Conservation (phyloP, 768 basidiomycete species). For the Hericium coralloides region DNA sequence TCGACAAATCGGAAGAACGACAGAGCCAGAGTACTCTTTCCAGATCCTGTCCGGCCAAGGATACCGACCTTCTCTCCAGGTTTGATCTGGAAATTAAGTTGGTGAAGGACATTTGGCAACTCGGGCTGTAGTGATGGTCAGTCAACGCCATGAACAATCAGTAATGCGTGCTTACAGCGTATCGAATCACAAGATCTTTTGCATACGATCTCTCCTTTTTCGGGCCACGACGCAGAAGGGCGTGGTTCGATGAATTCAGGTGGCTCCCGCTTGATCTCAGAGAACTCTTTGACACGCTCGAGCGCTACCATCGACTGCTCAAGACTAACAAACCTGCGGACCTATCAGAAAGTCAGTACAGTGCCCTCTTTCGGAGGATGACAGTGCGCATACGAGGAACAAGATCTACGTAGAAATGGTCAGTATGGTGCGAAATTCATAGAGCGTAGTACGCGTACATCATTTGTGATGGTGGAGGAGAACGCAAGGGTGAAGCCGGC, state of each 20-base stretch:
- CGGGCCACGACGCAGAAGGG: constrained; percentile 77
- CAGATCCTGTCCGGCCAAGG: constrained; percentile 55
- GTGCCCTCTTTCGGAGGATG: neutral
- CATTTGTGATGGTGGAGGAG: constrained; percentile 63
- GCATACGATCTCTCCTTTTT: constrained; percentile 56
- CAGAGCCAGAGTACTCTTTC: constrained; percentile 75
- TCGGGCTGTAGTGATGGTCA: constrained; percentile 47
- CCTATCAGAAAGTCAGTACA: constrained; percentile 22
- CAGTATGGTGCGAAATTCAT: neutral
- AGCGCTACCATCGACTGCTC: constrained; percentile 92
- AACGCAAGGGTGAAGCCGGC: constrained; percentile 87
- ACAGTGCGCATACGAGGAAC: constrained; percentile 6
- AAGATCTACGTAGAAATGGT: constrained; percentile 26
- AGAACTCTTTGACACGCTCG: constrained; percentile 88
- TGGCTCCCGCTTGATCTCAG: constrained; percentile 67
- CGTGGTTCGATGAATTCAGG: constrained; percentile 82
- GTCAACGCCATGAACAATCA: neutral
- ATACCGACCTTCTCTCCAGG: constrained; percentile 79
- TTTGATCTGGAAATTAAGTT: constrained; percentile 61
- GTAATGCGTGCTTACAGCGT: constrained; percentile 47
- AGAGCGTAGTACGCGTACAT: constrained; percentile 32
- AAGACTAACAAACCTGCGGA: constrained; percentile 76
- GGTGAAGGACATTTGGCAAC: constrained; percentile 77
- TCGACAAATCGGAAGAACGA: constrained; percentile 92
- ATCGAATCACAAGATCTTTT: constrained; percentile 67